Evolutionary conservation across 2,329 filamentous ascomycete species (phyloP), one percentile per base, ranked within the genome.

Genomic region (Botrytis tulipae): DNA sequence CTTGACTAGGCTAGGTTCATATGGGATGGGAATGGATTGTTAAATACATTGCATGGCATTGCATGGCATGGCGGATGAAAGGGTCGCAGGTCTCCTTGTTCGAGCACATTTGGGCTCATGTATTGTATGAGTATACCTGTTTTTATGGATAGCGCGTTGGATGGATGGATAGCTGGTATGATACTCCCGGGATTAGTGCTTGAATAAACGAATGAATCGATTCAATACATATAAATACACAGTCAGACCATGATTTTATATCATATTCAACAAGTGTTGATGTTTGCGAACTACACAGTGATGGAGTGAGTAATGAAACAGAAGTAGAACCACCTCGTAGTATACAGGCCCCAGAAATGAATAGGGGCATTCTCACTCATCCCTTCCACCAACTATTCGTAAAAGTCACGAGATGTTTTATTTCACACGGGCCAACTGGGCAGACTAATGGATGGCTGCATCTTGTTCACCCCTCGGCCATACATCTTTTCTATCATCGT

Each of bases 101-200:
- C 25, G 60, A 62, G 35, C 37, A 62, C 25, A 42, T n/a, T 37
- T 18, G 22, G 60, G 35, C 16, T 62, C 35, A 62, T 62, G 16
- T 62, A 62, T 62, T 61, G 22, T 42, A 62, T 62, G 14, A 42
- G 60, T 62, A 40, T 62, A 42, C 37, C 25, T 40, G 25, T 22
- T 40, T 62, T n/a, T 61, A 61, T 61, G 60, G 37, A 63, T 54
- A 57, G 65, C 48, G 35, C 6, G 48, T 57, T 44, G 25, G 61
- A 40, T 44, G 8, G 61, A 40, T 63, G 40, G 40, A 44, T 63
- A 40, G n/a, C n/a, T 57, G 51, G n/a, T 57, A 44, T 63, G 37
- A 63, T 63, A 62, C 60, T 62, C 60, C 60, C 25, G 60, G 60
- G 60, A n/a, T 61, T 40, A 42, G 35, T 62, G 60, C 14, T 40